These are phyloP conservation scores for Gnaphalium uliginosum DNA, from an alignment of 129 eudicot genomes.

Conservation along the genomic window DNA sequence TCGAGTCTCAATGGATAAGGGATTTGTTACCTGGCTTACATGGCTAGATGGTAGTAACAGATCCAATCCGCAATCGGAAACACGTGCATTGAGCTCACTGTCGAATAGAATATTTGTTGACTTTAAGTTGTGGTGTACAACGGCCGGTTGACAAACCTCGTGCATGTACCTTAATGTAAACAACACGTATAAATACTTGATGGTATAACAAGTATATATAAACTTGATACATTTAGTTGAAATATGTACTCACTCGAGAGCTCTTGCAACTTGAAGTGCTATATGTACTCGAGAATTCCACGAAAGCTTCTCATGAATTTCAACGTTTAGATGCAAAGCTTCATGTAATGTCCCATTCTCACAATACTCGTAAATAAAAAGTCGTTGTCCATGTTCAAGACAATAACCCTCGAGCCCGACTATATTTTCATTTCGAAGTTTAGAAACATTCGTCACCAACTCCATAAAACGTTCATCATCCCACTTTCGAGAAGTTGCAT, in stretches of 20 bases:
- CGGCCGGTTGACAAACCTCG: conserved; percentile 74
- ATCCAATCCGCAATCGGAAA: conserved; percentile 95
- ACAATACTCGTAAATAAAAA: conserved; percentile 75
- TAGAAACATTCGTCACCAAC: conserved; percentile 57
- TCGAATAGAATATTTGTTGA: conserved; percentile 81
- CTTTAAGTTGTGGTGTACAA: conserved; percentile 77
- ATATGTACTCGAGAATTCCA: conserved; percentile 78
- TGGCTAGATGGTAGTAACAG: conserved; percentile 57
- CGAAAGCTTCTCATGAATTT: conserved; percentile 66
- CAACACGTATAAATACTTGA: background rate
- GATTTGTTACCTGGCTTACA: conserved; percentile 54
- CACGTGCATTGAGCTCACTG: conserved; percentile 55
- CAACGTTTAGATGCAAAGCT: conserved; percentile 75
- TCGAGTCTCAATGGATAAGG: background rate
- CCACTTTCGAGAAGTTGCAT: conserved; percentile 51
- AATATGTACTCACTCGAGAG: conserved; percentile 71
- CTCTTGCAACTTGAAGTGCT: conserved; percentile 88
- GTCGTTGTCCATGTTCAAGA: conserved; percentile 69
- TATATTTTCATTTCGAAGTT: conserved; percentile 69
- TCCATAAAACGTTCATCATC: conserved; percentile 63
- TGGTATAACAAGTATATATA: background rate
- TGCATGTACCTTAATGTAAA: conserved; percentile 70
- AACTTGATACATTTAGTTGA: too few species aligned
- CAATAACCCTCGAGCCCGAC: conserved; percentile 86
- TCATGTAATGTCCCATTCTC: conserved; percentile 80